These are phyloP conservation scores for Hirschfeldia incana DNA, from an alignment of 345 rosid species.

Conservation along the genomic window DNA sequence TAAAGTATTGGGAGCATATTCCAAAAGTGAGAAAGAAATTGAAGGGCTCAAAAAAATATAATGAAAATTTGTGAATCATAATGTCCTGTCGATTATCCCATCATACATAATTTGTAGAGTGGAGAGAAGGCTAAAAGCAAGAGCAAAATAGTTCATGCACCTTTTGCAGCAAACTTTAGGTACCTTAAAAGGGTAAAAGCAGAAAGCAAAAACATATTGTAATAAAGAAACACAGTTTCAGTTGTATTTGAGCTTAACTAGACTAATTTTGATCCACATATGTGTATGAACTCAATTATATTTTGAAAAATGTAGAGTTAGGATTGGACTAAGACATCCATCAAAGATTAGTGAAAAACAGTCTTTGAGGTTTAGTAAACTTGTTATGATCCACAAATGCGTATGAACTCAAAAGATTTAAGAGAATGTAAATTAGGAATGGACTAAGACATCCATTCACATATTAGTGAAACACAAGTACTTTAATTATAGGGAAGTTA, in stretches of 20 bases:
- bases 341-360: background rate
- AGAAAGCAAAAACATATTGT: constrained; percentile 17
- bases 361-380: background rate
- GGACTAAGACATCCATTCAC: constrained; percentile 32
- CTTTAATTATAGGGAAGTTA: background rate
- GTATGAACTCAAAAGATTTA: background rate
- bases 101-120: constrained; percentile 33
- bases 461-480: background rate
- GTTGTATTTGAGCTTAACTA: constrained; percentile 4
- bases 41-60: constrained; percentile 34
- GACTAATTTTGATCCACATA: constrained; percentile 21
- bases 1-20: constrained; percentile 30
- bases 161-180: constrained; percentile 42
- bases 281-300: background rate
- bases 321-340: constrained; percentile 32
- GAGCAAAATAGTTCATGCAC: constrained; percentile 35
- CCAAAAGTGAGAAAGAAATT: constrained; percentile 28
- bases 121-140: constrained; percentile 34
- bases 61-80: constrained; percentile 35
- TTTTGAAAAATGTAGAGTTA: constrained; percentile 3
- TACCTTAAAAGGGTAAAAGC: constrained; percentile 37
- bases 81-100: constrained; percentile 32
- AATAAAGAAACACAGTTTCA: constrained; percentile 1
- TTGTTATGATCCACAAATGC: constrained; percentile 14
- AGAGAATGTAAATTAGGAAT: constrained; percentile 13